Conservation (phyloP, 1,284 basidiomycete species). For the Mycena sp. region DNA sequence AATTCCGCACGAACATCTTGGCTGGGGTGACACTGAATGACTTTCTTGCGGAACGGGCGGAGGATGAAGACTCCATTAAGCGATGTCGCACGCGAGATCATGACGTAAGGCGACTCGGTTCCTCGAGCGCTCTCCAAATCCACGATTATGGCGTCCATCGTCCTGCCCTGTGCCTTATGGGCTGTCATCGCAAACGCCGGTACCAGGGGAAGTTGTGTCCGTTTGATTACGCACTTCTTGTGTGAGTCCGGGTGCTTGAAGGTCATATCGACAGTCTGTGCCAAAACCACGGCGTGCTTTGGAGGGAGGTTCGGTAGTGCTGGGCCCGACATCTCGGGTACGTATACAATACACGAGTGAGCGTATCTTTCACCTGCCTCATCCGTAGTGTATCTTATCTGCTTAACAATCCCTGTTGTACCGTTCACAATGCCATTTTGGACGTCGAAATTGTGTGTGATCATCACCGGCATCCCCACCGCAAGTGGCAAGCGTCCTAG, state of each 20-base stretch:
- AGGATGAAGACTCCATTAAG: constrained; percentile 9
- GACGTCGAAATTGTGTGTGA: constrained; percentile 33
- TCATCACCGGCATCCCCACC: constrained; percentile 33
- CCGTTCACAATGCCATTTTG: constrained; percentile 33
- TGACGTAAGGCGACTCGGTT: constrained; percentile 39
- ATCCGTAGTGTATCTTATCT: no score
- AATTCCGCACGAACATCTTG: constrained; percentile 20
- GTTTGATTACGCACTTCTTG: constrained; percentile 15
- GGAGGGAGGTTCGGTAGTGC: constrained; percentile 7
- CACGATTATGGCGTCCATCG: constrained; percentile 31
- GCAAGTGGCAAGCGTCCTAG: constrained; percentile 27
- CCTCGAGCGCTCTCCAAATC: constrained; percentile 32
- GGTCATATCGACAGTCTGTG: no score
- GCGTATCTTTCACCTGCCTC: not conserved
- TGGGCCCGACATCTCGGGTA: constrained; percentile 7
- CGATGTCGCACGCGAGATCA: no score
- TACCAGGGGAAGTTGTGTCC: constrained; percentile 35
- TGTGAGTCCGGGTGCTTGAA: constrained; percentile 11
- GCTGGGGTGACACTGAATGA: no score
- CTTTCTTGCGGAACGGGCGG: not conserved
- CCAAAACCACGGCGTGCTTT: no score
- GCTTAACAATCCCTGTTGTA: constrained; percentile 16
- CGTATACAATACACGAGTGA: constrained; percentile 19
- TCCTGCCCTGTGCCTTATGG: constrained; percentile 39
- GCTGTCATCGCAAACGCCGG: constrained; percentile 39